phyloP scores from a whole-genome alignment of 1,139 yeast species.

The Chernovozyma aurita region DNA sequence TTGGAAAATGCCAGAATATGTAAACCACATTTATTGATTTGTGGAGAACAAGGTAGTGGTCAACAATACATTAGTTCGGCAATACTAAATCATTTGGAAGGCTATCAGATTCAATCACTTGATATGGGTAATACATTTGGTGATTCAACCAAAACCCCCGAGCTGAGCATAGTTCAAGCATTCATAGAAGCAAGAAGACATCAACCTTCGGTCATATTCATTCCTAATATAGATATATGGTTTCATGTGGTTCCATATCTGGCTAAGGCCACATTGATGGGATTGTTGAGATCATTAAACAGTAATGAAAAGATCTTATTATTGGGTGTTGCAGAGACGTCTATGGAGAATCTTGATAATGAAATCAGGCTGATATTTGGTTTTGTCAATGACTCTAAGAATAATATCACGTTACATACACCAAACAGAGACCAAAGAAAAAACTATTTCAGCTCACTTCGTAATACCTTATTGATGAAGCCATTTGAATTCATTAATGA shows the following conservation, averaged over 20 bases:
- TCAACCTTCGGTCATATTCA: conserved; percentile 79
- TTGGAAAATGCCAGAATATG: conserved; percentile 67
- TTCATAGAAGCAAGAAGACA: conserved; percentile 88
- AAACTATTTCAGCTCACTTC: conserved; percentile 53
- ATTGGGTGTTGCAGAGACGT: conserved; percentile 67
- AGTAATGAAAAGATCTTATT: conserved; percentile 73
- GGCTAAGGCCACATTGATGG: conserved; percentile 67
- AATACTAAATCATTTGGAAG: conserved; percentile 76
- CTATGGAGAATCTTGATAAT: conserved; percentile 25
- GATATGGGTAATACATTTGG: conserved; percentile 78
- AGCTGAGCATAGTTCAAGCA: conserved; percentile 77
- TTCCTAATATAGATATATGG: conserved; percentile 86
- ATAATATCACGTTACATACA: conserved; percentile 40
- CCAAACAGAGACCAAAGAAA: conserved; percentile 41
- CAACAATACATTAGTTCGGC: conserved; percentile 87
- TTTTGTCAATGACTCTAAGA: conserved; percentile 33
- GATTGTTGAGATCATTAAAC: conserved; percentile 62
- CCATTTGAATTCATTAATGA: conserved; percentile 62
- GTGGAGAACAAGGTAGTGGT: conserved; percentile 81
- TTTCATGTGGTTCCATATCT: conserved; percentile 59
- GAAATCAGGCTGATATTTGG: conserved; percentile 53
- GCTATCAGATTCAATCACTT: conserved; percentile 81
- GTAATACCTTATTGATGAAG: conserved; percentile 54
- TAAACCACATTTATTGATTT: conserved; percentile 73
- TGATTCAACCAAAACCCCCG: conserved; percentile 80